Conservation (phyloP, 2,329 filamentous ascomycete species). For the Capronia coronata region DNA sequence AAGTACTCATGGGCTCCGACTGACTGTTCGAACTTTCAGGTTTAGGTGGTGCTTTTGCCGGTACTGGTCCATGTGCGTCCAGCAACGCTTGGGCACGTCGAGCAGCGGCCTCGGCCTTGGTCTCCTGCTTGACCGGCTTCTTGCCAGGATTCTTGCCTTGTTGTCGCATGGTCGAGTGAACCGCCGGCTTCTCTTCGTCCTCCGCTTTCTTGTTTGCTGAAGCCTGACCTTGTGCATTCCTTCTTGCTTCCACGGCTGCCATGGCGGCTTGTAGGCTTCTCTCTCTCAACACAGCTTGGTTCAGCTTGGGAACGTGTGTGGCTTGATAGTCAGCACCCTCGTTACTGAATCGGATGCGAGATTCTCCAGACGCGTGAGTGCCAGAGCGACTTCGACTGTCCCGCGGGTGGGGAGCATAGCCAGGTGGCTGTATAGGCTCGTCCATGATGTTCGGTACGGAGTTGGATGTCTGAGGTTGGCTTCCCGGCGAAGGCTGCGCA, state of each 20-base stretch:
- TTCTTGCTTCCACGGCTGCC: constrained; percentile 6
- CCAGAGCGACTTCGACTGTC: background rate
- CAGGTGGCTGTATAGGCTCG: constrained; percentile 1
- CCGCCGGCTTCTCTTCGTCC: constrained; percentile 5
- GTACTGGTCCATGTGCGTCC: constrained; percentile 16
- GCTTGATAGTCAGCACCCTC: constrained; percentile 13
- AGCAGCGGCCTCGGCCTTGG: constrained; percentile 13
- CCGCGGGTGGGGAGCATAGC: background rate
- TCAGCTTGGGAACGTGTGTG: constrained; percentile 2
- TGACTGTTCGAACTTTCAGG: background rate
- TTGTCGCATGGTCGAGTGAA: constrained; percentile 23
- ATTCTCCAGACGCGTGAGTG: constrained; percentile 3
- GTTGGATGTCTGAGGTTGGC: background rate
- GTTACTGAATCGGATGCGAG: constrained; percentile 13
- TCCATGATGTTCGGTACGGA: background rate
- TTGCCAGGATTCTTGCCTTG: constrained; percentile 22
- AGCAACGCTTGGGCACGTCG: constrained; percentile 7
- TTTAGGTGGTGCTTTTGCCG: background rate
- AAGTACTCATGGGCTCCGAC: constrained; percentile 15
- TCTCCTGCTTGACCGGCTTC: constrained; percentile 13
- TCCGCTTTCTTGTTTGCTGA: constrained; percentile 12
- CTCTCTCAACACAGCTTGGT: constrained; percentile 9
- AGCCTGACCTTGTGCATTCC: background rate
- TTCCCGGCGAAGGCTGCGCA: background rate
- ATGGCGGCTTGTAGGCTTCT: constrained; percentile 5